Conservation (phyloP, 495 filamentous ascomycete genomes). For the Aspergillus panamensis region DNA sequence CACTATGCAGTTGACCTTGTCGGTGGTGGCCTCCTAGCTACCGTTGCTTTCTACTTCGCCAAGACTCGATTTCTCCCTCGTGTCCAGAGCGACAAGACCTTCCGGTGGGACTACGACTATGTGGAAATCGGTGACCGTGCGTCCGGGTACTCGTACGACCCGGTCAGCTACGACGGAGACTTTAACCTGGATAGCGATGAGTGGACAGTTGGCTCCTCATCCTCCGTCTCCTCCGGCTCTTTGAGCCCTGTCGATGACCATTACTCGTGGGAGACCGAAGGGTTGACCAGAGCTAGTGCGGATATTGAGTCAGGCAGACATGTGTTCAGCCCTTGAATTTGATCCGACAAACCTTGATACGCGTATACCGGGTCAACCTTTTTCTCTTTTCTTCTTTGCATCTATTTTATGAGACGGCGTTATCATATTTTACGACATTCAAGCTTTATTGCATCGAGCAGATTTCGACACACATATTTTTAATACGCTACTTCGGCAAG, state of each 20-base stretch:
- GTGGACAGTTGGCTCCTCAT: slow-evolving; percentile 72
- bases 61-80: slow-evolving; percentile 77
- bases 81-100: slow-evolving; percentile 74
- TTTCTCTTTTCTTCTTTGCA: slow-evolving; percentile 20
- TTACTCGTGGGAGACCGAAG: slow-evolving; percentile 61
- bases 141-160: slow-evolving; percentile 53
- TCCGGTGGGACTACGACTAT: slow-evolving; percentile 95
- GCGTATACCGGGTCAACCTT: slow-evolving; percentile 30
- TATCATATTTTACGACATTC: slow-evolving; percentile 41
- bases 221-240: slow-evolving; percentile 61
- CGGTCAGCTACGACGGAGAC: slow-evolving; percentile 53
- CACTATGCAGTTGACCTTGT: slow-evolving; percentile 94
- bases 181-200: slow-evolving; percentile 63
- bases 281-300: slow-evolving; percentile 49
- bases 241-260: slow-evolving; percentile 60
- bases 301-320: slow-evolving; percentile 51
- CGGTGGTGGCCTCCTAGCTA: slow-evolving; percentile 76
- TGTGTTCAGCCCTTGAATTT: slow-evolving; percentile 22
- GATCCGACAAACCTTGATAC: slow-evolving; percentile 17
- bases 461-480: slow-evolving; percentile 43
- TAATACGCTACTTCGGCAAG: slow-evolving; percentile 29
- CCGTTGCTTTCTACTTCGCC: slow-evolving; percentile 73
- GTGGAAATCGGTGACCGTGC: slow-evolving; percentile 69
- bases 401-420: slow-evolving; percentile 39
- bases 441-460: slow-evolving; percentile 46